These are phyloP conservation scores for Pseudocercospora eumusae DNA, from an alignment of 2,329 filamentous ascomycete genomes.

Conservation along the genomic window DNA sequence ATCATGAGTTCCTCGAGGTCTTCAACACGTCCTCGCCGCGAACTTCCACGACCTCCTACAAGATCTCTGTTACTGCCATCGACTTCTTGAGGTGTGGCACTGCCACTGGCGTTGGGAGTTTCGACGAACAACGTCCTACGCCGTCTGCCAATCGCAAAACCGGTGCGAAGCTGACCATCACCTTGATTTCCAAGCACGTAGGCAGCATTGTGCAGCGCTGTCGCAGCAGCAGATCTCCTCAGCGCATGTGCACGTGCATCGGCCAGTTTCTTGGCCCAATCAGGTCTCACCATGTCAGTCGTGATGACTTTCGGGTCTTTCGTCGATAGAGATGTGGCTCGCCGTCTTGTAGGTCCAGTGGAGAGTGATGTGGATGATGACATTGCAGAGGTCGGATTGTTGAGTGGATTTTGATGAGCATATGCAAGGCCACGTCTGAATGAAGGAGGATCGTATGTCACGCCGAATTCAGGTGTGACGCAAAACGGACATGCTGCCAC, in stretches of 20 bases:
- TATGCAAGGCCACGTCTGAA: conserved; percentile 84
- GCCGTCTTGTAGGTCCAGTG: conserved; percentile 51
- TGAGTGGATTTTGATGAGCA: conserved; percentile 55
- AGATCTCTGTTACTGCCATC: conserved; percentile 39
- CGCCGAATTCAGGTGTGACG: conserved; percentile 89
- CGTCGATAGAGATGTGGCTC: conserved; percentile 73
- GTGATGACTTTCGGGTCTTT: conserved; percentile 84
- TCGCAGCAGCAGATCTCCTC: conserved; percentile 85
- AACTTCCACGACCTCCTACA: conserved; percentile 50
- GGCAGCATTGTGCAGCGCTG: conserved; percentile 89
- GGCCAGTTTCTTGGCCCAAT: conserved; percentile 89
- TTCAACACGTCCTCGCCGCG: conserved; percentile 67
- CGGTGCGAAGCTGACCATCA: conserved; percentile 25
- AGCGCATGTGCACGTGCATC: conserved; percentile 82
- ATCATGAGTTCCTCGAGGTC: conserved; percentile 98
- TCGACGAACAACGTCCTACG: conserved; percentile 57
- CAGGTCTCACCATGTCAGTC: conserved; percentile 86
- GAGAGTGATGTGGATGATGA: conserved; percentile 82
- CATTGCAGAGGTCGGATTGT: conserved; percentile 67
- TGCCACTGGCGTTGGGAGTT: conserved; percentile 48
- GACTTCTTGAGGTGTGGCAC: conserved; percentile 47
- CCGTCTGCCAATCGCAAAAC: conserved; percentile 52
- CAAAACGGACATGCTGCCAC: conserved; percentile 93
- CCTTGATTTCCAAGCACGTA: conserved; percentile 73
- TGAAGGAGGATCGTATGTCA: conserved; percentile 88